Evolutionary conservation across 805 yeast genomes (phyloP), one percentile per base, ranked within the genome.

Genomic region (Tetrapisispora arboricola): DNA sequence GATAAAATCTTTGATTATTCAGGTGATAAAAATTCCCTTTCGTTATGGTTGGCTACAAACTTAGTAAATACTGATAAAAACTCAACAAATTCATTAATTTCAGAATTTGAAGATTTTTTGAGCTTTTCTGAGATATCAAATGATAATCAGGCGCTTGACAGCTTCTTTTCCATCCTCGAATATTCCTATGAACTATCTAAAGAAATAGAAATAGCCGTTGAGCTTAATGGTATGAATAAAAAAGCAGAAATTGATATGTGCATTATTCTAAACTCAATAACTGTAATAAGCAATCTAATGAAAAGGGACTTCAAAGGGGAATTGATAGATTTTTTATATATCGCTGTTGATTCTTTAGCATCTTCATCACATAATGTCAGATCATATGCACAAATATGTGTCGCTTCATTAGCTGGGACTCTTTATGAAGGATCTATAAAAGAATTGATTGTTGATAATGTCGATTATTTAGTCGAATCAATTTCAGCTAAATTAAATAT

Each of bases 401-500:
- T 76, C 3, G 43, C 64, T 16, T 63, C 73, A 3, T 62, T 88
- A 5, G 73, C 84, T 0, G 48, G 59, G 9, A 56, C 65, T 4
- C 63, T 78, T 11, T 81, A 79, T 44, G 51, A 64, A 26, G 80
- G 80, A 0, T 75, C 85, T 0, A 59, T 88, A 2, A 64, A 64
- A 26, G 58, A 60, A 3, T 54, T 90, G 44, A 67, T 92, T 2
- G 51, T 70, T 28, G 76, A 75, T 20, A 90, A 87, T 55, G 70
- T 78, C 42, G 96, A 90, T 51, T 88, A 88, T 54, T 60, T 90
- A 16, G 65, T 87, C 13, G 96, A 92, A 55, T 64, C 86, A 0
- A 65, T 87, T n/a, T 80, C 94, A 3, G 60, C 77, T 22, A 74
- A 72, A 46, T 64, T 92, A 40, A 76, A 85, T 21, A 73, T 82